Conservation (phyloP, 202 grass and related monocot species). For the Digitaria exilis region DNA sequence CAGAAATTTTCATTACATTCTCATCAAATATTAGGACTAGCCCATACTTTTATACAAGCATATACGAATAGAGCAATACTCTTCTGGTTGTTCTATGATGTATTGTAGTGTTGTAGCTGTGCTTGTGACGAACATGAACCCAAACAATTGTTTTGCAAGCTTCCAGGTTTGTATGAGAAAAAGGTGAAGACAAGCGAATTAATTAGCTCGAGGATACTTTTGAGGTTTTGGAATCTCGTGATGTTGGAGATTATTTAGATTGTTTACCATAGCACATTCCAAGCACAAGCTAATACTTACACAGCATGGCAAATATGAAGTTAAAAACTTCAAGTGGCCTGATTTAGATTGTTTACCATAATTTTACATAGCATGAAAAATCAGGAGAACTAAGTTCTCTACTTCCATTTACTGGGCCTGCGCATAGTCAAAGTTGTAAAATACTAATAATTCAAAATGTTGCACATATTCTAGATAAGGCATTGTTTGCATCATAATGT, state of each 20-base stretch:
- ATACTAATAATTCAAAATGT: slow-evolving; percentile 8
- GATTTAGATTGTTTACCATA: not conserved
- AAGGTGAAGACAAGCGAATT: not conserved
- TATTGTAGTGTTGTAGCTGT: not conserved
- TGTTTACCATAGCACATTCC: slow-evolving; percentile 4
- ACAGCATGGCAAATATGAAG: not conserved
- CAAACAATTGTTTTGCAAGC: slow-evolving; percentile 14
- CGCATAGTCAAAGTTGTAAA: slow-evolving; percentile 5
- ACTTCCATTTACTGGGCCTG: slow-evolving; percentile 21
- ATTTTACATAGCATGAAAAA: too few relatives aligned
- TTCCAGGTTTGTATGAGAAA: not conserved
- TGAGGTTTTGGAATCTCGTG: slow-evolving; percentile 26
- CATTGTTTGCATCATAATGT: not conserved
- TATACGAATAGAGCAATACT: slow-evolving; percentile 21
- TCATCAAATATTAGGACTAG: not conserved
- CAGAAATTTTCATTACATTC: not conserved
- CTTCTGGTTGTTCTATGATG: not conserved
- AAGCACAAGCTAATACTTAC: slow-evolving; percentile 14
- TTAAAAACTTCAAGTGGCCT: slow-evolving; percentile 26
- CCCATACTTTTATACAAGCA: slow-evolving; percentile 27
- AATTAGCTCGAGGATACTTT: slow-evolving; percentile 7
- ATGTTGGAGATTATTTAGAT: not conserved
- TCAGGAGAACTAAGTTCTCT: not conserved
- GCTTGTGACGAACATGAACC: not conserved
- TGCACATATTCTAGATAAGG: not conserved